Evolutionary conservation across 2,329 filamentous ascomycete genomes (phyloP), one percentile per base, ranked within the genome.

Genomic region (Hymenoscyphus scutula): DNA sequence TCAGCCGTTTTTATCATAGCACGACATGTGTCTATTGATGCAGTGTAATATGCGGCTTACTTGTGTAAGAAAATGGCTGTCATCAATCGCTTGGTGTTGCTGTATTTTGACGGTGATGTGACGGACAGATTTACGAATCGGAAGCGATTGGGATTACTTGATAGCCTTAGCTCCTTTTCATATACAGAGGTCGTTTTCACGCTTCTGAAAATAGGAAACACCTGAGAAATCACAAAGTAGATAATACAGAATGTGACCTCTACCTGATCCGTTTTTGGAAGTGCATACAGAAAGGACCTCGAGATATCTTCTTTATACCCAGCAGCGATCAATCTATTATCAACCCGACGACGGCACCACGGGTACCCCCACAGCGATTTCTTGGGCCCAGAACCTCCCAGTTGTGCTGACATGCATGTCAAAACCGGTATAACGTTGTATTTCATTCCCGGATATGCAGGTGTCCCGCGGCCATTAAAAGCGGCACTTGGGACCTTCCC

Each of bases 31-130:
- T 48, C 7, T 19, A 48, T 41, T 19, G 41, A 48, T 48, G 41
- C 41, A 23, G 41, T 48, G 41, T 48, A 48, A 48, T 48, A 48
- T 48, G 41, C 19, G n/a, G 41, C 41, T 48, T 48, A 48, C 41
- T 11, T 23, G n/a, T 7, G 19, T 11, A 48, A 3, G 41, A 10
- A 1, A 2, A 10, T 17, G 41, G 15, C n/a, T 5, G 38, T 23
- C 19, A 48, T 23, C 41, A 23, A 48, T 48, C 11, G 8, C 19
- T 3, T 4, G n/a, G 10, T 23, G 41, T 11, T 4, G 19, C 11
- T 19, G 41, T 23, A 10, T 10, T 5, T 48, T 48, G 19, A 25
- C n/a, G n/a, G n/a, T n/a, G n/a, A n/a, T n/a, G n/a, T n/a, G n/a
- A n/a, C 10, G 41, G 11, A 11, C 10, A 19, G 23, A 19, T 17